phyloP scores from a whole-genome alignment of 2,329 filamentous ascomycete genomes.

The Hypoxylon sp. region DNA sequence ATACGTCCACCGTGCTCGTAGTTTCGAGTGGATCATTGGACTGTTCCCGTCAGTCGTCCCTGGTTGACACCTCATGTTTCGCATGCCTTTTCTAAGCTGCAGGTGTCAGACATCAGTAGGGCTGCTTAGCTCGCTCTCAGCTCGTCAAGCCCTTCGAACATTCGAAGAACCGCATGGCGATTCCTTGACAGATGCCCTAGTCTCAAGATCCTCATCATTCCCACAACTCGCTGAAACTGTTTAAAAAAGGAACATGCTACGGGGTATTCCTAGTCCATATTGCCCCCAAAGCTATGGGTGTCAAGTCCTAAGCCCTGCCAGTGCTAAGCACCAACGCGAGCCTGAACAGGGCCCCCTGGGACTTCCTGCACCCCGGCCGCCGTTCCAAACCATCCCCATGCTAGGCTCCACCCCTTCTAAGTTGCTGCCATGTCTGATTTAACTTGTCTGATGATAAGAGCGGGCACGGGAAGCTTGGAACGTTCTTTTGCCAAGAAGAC shows the following conservation, averaged over 20 bases:
- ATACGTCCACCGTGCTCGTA: conserved; percentile 29
- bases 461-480: conserved; percentile 48
- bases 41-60: conserved; percentile 40
- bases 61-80: conserved; percentile 46
- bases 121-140: conserved; percentile 46
- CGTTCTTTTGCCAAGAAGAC: conserved; percentile 44
- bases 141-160: conserved; percentile 44
- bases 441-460: conserved; percentile 51
- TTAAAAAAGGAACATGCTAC: conserved; percentile 48
- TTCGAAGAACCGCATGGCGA: conserved; percentile 36
- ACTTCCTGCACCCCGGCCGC: conserved; percentile 54
- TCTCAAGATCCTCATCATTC: conserved; percentile 41
- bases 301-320: conserved; percentile 54
- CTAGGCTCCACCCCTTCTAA: conserved; percentile 48
- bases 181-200: conserved; percentile 40
- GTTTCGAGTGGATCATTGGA: conserved; percentile 37
- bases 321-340: conserved; percentile 50
- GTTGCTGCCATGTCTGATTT: conserved; percentile 44
- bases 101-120: conserved; percentile 47
- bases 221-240: conserved; percentile 43
- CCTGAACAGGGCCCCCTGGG: conserved; percentile 51
- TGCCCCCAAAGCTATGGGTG: conserved; percentile 47
- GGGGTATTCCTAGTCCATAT: conserved; percentile 45
- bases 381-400: conserved; percentile 52
- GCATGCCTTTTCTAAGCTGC: conserved; percentile 45